phyloP scores from a whole-genome alignment of 352 stramenopile genomes.

The Aphanomyces invadans region DNA sequence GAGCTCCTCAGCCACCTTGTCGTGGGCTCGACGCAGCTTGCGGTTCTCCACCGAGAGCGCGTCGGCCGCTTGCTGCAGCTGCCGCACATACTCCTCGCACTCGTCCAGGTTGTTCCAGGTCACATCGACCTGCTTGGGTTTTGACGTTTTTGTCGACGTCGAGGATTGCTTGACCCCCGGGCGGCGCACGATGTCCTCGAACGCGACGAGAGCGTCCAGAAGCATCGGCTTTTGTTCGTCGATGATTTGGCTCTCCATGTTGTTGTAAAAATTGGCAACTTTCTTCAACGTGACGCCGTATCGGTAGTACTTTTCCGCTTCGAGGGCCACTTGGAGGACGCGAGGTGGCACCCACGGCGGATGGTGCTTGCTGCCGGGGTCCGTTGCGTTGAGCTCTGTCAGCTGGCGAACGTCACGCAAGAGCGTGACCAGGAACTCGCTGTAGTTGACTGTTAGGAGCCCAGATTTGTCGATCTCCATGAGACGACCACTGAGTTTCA shows the following conservation, averaged over 20 bases:
- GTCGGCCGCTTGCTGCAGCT: conserved; percentile 85
- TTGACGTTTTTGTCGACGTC: conserved; percentile 29
- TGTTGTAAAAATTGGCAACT: conserved; percentile 96
- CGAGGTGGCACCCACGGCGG: conserved; percentile 54
- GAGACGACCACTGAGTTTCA: conserved; percentile 75
- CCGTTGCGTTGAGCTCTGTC: conserved; percentile 68
- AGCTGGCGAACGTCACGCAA: conserved; percentile 89
- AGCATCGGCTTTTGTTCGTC: conserved; percentile 92
- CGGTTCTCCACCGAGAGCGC: conserved; percentile 87
- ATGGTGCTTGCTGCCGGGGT: conserved; percentile 35
- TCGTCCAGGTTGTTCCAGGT: conserved; percentile 88
- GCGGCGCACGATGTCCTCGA: conserved; percentile 79
- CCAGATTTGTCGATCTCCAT: conserved; percentile 89
- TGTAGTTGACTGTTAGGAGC: conserved; percentile 90
- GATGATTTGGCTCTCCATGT: conserved; percentile 91
- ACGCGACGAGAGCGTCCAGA: conserved; percentile 86
- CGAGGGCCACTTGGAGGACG: conserved; percentile 62
- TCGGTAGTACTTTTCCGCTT: conserved; percentile 91
- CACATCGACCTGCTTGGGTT: conserved; percentile 45
- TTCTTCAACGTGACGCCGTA: conserved; percentile 94
- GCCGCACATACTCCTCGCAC: conserved; percentile 89
- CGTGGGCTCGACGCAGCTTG: conserved; percentile 82
- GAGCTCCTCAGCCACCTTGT: conserved; percentile 71
- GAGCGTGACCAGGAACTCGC: conserved; percentile 88
- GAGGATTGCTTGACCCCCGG: conserved; percentile 37